Conservation (phyloP, 116 monocot genomes). For the Zostera marina region DNA sequence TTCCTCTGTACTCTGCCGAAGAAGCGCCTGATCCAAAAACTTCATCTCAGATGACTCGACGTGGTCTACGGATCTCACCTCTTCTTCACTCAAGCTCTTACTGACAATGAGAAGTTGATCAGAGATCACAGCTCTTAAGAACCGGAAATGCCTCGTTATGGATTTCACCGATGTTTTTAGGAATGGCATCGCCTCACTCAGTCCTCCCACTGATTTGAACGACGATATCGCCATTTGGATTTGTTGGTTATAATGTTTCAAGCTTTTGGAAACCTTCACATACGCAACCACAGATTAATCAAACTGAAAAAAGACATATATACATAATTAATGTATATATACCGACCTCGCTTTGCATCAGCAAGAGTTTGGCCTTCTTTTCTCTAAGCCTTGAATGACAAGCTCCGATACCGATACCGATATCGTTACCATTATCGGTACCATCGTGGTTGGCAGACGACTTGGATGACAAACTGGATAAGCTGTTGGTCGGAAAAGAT, state of each 20-base stretch:
- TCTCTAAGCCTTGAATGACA: conserved; percentile 29
- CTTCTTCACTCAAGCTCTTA: conserved; percentile 12
- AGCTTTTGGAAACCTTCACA: conserved; percentile 32
- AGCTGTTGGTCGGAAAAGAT: neutral
- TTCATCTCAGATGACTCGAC: conserved; percentile 4
- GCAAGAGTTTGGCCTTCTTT: conserved; percentile 47
- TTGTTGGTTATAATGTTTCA: conserved; percentile 28
- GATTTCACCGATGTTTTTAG: conserved; percentile 15
- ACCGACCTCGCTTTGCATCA: conserved; percentile 72
- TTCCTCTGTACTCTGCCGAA: neutral
- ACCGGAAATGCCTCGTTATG: conserved; percentile 23
- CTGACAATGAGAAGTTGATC: conserved; percentile 15
- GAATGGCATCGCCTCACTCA: conserved; percentile 21
- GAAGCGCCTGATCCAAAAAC: conserved; percentile 8
- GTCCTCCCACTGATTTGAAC: conserved; percentile 23
- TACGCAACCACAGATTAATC: no score
- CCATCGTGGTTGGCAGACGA: neutral
- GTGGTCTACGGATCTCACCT: neutral
- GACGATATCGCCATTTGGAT: conserved; percentile 32
- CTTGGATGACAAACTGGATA: no score
- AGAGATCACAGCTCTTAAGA: conserved; percentile 13
- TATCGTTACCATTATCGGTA: conserved; percentile 10
- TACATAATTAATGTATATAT: neutral
- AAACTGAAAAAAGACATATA: no score
- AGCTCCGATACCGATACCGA: neutral